phyloP scores from a whole-genome alignment of 2,329 filamentous ascomycete species.

The Chaetomiaceae sp. region DNA sequence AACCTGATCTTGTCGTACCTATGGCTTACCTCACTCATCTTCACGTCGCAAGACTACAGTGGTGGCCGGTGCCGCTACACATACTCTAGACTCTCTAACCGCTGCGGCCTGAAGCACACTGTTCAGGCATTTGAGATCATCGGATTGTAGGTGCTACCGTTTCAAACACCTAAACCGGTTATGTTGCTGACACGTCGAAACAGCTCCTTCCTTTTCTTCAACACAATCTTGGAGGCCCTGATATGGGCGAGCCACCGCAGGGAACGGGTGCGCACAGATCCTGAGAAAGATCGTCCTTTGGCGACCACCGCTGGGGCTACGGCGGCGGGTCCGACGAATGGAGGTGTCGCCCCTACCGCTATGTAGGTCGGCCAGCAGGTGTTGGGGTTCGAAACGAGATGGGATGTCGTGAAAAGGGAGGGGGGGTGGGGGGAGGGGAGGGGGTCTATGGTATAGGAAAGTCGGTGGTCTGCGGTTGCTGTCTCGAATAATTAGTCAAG shows the following conservation, averaged over 20 bases:
- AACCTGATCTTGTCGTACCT: conserved; percentile 22
- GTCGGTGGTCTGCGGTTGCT: no score
- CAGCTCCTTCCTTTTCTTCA: conserved; percentile 21
- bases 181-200: not conserved
- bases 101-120: conserved; percentile 22
- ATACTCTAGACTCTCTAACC: conserved; percentile 1
- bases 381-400: no score
- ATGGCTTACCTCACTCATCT: conserved; percentile 26
- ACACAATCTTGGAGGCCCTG: conserved; percentile 21
- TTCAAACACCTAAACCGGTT: no score
- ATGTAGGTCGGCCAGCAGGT: not conserved
- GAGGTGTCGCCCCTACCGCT: not conserved
- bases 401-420: not conserved
- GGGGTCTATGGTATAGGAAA: no score
- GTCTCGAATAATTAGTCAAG: no score
- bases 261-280: not conserved
- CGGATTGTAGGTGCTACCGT: conserved; percentile 23
- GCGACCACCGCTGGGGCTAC: conserved; percentile 1
- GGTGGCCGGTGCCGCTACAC: conserved; percentile 18
- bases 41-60: conserved; percentile 22
- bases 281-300: conserved; percentile 11
- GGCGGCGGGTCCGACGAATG: not conserved
- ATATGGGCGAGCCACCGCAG: conserved; percentile 21
- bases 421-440: no score
- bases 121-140: conserved; percentile 23